phyloP scores from a whole-genome alignment of 1,284 basidiomycete species.

The Mycena citricolor region DNA sequence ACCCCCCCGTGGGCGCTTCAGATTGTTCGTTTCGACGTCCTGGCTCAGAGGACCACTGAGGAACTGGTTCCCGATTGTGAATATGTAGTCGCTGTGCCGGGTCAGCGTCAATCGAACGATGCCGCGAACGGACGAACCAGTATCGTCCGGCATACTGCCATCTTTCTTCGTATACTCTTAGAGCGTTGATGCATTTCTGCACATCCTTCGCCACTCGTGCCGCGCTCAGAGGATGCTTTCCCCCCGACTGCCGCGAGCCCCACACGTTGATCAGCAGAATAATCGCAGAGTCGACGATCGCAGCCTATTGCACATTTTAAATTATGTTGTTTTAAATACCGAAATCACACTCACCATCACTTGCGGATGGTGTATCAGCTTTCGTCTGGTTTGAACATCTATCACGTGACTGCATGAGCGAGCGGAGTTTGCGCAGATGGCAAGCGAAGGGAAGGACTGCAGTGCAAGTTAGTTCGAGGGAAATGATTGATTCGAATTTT shows the following conservation, averaged over 20 bases:
- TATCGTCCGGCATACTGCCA: slow-evolving; percentile 15
- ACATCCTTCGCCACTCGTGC: slow-evolving; percentile 14
- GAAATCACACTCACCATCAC: slow-evolving; percentile 6
- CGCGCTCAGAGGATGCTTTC: too few species aligned
- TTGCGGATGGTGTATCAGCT: slow-evolving; percentile 16
- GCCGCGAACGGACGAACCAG: slow-evolving; percentile 4
- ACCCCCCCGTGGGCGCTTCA: too few species aligned
- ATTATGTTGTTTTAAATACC: too few species aligned
- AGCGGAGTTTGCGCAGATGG: slow-evolving; percentile 71
- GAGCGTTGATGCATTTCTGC: slow-evolving; percentile 16
- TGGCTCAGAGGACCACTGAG: too few species aligned
- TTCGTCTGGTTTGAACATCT: slow-evolving; percentile 15
- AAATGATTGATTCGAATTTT: too few species aligned
- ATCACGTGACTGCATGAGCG: slow-evolving; percentile 43
- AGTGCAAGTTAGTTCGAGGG: too few species aligned
- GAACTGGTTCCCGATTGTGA: slow-evolving; percentile 13
- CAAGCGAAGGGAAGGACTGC: slow-evolving; percentile 51
- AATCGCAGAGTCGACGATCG: slow-evolving; percentile 17
- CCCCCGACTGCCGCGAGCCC: slow-evolving; percentile 12
- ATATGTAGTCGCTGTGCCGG: slow-evolving; percentile 14
- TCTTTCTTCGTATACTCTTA: slow-evolving; percentile 18
- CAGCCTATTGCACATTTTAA: neutral
- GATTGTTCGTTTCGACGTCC: too few species aligned
- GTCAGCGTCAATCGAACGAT: neutral
- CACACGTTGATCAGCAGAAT: slow-evolving; percentile 18